phyloP scores from a whole-genome alignment of 2,329 filamentous ascomycete species.

The Microascus cirrosus region DNA sequence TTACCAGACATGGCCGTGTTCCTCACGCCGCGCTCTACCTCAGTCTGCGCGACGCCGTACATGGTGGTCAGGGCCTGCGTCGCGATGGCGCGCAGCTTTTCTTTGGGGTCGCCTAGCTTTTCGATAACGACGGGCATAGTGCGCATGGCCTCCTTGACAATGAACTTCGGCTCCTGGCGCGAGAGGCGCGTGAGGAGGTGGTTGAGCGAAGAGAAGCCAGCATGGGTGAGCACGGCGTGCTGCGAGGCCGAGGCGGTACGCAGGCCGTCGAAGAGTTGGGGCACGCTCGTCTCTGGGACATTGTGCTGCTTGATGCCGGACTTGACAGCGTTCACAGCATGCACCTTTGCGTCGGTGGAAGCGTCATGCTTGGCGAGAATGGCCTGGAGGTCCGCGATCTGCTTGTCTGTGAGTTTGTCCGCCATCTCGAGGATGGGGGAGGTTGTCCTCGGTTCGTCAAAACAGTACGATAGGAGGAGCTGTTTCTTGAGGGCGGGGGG shows the following conservation, averaged over 20 bases:
- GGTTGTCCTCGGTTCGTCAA: not conserved
- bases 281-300: slow-evolving; percentile 64
- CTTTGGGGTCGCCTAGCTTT: slow-evolving; percentile 77
- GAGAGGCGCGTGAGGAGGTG: slow-evolving; percentile 79
- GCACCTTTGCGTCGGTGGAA: slow-evolving; percentile 58
- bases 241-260: slow-evolving; percentile 64
- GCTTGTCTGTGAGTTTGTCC: slow-evolving; percentile 47
- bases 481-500: not conserved
- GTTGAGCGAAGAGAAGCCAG: slow-evolving; percentile 77
- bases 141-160: slow-evolving; percentile 57
- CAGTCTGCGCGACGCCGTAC: slow-evolving; percentile 55
- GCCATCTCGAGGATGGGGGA: slow-evolving; percentile 24
- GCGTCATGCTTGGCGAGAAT: slow-evolving; percentile 46
- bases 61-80: slow-evolving; percentile 67
- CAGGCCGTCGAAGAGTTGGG: slow-evolving; percentile 71
- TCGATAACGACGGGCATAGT: slow-evolving; percentile 70
- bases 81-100: slow-evolving; percentile 68
- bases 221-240: slow-evolving; percentile 66
- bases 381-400: slow-evolving; percentile 41
- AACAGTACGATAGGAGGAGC: not conserved
- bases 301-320: slow-evolving; percentile 87
- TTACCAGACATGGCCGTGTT: slow-evolving; percentile 69
- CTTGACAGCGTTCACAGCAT: slow-evolving; percentile 64
- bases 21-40: slow-evolving; percentile 72
- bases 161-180: slow-evolving; percentile 68